phyloP scores from a whole-genome alignment of 129 eudicot species.

The Deinandra increscens region DNA sequence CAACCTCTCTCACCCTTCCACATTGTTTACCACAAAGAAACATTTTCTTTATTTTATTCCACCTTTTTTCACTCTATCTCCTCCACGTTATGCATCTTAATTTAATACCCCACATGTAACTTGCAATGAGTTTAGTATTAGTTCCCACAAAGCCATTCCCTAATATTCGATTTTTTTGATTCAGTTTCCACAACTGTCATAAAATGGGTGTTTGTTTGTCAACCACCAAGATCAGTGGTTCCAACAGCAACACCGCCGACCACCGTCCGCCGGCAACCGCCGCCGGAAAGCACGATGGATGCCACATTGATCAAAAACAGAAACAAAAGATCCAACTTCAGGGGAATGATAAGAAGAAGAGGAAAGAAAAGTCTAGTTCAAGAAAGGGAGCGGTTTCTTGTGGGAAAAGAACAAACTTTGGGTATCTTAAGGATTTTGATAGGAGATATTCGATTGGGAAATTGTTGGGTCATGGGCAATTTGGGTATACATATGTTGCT shows the following conservation, averaged over 20 bases:
- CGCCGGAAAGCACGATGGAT: slow-evolving; percentile 17
- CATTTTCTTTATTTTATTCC: too few relatives aligned
- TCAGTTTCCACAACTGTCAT: slow-evolving; percentile 12
- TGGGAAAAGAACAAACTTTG: slow-evolving; percentile 91
- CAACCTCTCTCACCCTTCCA: too few relatives aligned
- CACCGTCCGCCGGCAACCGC: slow-evolving; percentile 12
- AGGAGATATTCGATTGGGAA: slow-evolving; percentile 62
- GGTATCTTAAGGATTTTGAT: slow-evolving; percentile 83
- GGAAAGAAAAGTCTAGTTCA: slow-evolving; percentile 12
- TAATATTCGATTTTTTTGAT: slow-evolving; percentile 18
- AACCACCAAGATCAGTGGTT: slow-evolving; percentile 36
- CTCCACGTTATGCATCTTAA: not conserved
- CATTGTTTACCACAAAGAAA: too few relatives aligned
- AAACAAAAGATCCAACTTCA: slow-evolving; percentile 2
- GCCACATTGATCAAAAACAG: slow-evolving; percentile 2
- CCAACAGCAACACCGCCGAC: slow-evolving; percentile 33
- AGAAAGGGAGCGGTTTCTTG: slow-evolving; percentile 48
- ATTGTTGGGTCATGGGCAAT: slow-evolving; percentile 99
- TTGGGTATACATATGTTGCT: slow-evolving; percentile 95
- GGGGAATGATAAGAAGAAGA: not conserved
- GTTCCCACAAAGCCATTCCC: slow-evolving; percentile 10
- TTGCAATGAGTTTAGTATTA: not conserved
- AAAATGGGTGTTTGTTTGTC: slow-evolving; percentile 41
- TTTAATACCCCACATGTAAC: slow-evolving; percentile 18
- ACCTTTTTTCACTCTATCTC: slow-evolving; percentile 11